Conservation (phyloP, 192 early-diverging fungal genomes). For the Coemansia sp. region DNA sequence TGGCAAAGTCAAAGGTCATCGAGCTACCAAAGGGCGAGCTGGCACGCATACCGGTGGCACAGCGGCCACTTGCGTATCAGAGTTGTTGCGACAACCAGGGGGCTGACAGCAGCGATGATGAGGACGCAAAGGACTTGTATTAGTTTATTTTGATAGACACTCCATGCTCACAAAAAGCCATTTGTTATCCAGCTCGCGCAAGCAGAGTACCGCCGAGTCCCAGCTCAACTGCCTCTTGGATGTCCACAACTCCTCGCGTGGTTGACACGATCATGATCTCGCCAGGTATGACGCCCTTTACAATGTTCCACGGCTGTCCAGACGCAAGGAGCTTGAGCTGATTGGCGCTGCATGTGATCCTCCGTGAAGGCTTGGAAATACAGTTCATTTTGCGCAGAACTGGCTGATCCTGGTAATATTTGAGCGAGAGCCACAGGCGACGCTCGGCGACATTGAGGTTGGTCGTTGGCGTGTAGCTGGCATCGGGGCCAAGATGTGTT, state of each 20-base stretch:
- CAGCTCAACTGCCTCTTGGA: constrained; percentile 84
- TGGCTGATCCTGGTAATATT: constrained; percentile 83
- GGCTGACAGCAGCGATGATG: not conserved
- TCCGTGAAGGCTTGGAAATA: constrained; percentile 84
- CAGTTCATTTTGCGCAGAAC: constrained; percentile 74
- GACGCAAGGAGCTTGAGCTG: constrained; percentile 76
- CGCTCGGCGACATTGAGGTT: constrained; percentile 80
- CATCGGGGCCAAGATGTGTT: constrained; percentile 74
- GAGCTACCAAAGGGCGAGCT: constrained; percentile 45
- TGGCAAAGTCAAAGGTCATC: constrained; percentile 58
- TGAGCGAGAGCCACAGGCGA: constrained; percentile 90
- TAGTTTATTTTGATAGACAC: not conserved
- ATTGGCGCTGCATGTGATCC: constrained; percentile 72
- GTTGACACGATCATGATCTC: constrained; percentile 91
- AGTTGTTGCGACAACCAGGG: not conserved
- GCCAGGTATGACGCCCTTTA: constrained; percentile 81
- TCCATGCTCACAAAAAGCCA: not conserved
- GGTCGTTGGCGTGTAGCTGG: constrained; percentile 66
- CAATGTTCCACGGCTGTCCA: constrained; percentile 69
- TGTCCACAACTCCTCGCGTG: constrained; percentile 79
- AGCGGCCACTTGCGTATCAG: constrained; percentile 33
- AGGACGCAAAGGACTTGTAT: not conserved
- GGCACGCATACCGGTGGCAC: constrained; percentile 25
- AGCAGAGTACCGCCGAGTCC: constrained; percentile 87
- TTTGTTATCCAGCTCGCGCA: constrained; percentile 58